phyloP scores from a whole-genome alignment of 2,329 filamentous ascomycete species.

The Fusarium ambrosium region DNA sequence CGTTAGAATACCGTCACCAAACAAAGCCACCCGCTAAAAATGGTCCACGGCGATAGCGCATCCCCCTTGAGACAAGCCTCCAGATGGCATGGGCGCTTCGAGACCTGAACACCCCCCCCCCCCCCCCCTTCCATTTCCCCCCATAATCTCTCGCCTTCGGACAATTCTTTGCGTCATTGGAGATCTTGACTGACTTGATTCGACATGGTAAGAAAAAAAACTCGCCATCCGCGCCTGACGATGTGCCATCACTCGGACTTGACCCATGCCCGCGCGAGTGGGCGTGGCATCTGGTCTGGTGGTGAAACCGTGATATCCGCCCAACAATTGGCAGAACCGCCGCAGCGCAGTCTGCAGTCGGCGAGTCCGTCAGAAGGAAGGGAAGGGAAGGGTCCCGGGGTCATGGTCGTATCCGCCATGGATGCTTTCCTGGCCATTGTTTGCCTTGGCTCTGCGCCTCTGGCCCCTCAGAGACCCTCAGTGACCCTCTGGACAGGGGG shows the following conservation, averaged over 20 bases:
- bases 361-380: slow-evolving; percentile 31
- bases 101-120: slow-evolving; percentile 7
- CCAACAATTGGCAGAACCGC: slow-evolving; percentile 17
- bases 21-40: slow-evolving; percentile 33
- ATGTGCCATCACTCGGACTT: slow-evolving; percentile 15
- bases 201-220: neutral
- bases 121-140: neutral
- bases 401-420: slow-evolving; percentile 35
- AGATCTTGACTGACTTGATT: slow-evolving; percentile 1
- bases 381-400: slow-evolving; percentile 12
- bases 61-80: slow-evolving; percentile 26
- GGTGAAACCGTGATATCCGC: slow-evolving; percentile 40
- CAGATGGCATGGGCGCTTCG: slow-evolving; percentile 17
- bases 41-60: slow-evolving; percentile 11
- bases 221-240: slow-evolving; percentile 23
- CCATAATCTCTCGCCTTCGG: slow-evolving; percentile 24
- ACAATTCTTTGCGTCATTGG: slow-evolving; percentile 17
- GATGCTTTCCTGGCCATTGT: slow-evolving; percentile 13
- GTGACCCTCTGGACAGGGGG: neutral
- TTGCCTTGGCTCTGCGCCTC: slow-evolving; percentile 9
- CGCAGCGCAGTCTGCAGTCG: slow-evolving; percentile 28
- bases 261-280: slow-evolving; percentile 9
- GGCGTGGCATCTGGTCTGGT: slow-evolving; percentile 29
- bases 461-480: slow-evolving; percentile 21
- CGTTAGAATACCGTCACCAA: slow-evolving; percentile 7